Conservation (phyloP, 306 rosid species). For the Pyrus bretschneideri region DNA sequence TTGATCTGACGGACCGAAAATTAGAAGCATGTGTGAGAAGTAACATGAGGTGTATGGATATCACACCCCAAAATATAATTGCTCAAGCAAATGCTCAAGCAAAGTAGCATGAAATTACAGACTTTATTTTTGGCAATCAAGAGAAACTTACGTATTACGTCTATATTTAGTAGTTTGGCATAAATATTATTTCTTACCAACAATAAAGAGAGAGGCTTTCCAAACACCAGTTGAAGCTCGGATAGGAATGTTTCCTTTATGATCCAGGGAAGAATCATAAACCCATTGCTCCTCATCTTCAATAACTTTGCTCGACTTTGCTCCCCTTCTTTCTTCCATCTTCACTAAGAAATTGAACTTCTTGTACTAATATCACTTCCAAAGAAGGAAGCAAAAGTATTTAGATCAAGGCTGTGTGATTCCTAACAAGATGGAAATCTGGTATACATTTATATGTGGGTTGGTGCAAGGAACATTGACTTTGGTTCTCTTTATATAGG, state of each 20-base stretch:
- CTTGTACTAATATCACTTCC: background rate
- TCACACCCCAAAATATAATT: background rate
- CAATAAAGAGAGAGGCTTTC: slow-evolving; percentile 29
- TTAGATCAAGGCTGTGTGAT: background rate
- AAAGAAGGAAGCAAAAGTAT: background rate
- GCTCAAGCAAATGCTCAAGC: background rate
- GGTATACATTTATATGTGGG: background rate
- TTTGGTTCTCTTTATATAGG: slow-evolving; percentile 44
- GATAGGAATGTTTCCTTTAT: slow-evolving; percentile 28
- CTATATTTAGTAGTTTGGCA: background rate
- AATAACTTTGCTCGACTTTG: slow-evolving; percentile 1
- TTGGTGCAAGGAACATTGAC: background rate
- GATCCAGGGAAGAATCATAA: slow-evolving; percentile 35
- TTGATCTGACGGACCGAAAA: too few species aligned
- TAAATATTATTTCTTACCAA: slow-evolving; percentile 11
- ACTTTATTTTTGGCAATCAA: background rate
- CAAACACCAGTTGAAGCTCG: slow-evolving; percentile 35
- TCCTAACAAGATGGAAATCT: background rate
- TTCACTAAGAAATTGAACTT: background rate
- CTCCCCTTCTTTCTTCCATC: slow-evolving; percentile 8
- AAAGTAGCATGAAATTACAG: background rate
- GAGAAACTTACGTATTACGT: too few species aligned
- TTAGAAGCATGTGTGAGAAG: too few species aligned
- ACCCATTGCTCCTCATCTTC: slow-evolving; percentile 25
- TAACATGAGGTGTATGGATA: too few species aligned